Percentiles rank a stretch among this genome's conserved stretches.
Evolutionary conservation across 1,284 basidiomycete genomes (phyloP).

Genomic region (Puccinia sorghi): DNA sequence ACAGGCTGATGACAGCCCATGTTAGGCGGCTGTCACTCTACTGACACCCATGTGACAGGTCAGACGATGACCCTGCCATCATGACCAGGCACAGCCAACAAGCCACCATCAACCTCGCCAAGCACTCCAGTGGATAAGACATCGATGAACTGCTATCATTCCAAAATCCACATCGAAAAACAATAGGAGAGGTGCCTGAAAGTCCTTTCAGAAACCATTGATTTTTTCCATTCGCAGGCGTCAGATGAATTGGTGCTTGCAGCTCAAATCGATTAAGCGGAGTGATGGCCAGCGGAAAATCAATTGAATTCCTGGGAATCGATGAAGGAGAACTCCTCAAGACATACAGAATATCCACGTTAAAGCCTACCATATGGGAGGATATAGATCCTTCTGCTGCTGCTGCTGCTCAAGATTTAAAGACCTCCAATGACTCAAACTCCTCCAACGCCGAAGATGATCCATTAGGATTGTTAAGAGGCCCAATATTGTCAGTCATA

Average conservation of each 20-base stretch:
- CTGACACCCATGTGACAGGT: conserved; percentile 15
- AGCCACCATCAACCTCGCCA: too few relatives aligned
- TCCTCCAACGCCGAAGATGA: conserved; percentile 16
- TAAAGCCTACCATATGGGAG: conserved; percentile 58
- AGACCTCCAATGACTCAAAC: background rate
- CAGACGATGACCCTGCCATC: background rate
- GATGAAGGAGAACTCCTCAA: conserved; percentile 58
- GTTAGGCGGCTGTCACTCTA: background rate
- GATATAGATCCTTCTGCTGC: conserved; percentile 51
- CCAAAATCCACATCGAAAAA: background rate
- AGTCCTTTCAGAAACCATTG: background rate
- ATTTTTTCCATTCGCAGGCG: background rate
- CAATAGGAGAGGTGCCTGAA: background rate
- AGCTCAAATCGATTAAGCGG: conserved; percentile 1
- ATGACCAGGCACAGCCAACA: too few relatives aligned
- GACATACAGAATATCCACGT: conserved; percentile 59
- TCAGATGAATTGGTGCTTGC: conserved; percentile 14
- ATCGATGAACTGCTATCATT: background rate
- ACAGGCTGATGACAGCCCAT: background rate
- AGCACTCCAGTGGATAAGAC: too few relatives aligned
- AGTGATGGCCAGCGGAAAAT: conserved; percentile 48
- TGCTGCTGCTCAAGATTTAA: background rate
- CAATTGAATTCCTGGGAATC: conserved; percentile 53
- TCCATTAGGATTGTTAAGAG: conserved; percentile 28
- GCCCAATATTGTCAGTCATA: conserved; percentile 29